Conservation (phyloP, 2,329 filamentous ascomycete genomes). For the Fusarium chlamydosporum region DNA sequence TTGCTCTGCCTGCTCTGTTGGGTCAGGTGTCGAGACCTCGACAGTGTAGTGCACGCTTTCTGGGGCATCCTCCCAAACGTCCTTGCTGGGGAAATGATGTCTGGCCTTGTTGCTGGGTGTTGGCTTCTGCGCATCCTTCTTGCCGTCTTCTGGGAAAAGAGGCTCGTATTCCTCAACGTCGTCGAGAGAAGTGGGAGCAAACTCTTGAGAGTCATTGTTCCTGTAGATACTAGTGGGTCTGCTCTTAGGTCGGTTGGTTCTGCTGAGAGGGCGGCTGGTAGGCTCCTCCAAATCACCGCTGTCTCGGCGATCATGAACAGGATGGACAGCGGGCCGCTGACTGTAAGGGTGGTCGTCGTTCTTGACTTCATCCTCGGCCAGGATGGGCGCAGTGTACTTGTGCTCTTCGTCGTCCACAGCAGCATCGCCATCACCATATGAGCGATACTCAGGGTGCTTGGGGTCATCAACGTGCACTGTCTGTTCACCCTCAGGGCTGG, state of each 20-base stretch:
- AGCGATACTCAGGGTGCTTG: slow-evolving; percentile 57
- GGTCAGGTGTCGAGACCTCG: slow-evolving; percentile 84
- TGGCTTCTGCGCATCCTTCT: slow-evolving; percentile 61
- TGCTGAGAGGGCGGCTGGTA: slow-evolving; percentile 74
- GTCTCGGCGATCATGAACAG: slow-evolving; percentile 73
- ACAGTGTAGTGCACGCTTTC: slow-evolving; percentile 84
- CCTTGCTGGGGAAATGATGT: slow-evolving; percentile 89
- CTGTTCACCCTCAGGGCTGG: slow-evolving; percentile 65
- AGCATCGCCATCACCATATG: slow-evolving; percentile 58
- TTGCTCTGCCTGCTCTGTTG: slow-evolving; percentile 54
- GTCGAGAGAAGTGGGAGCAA: slow-evolving; percentile 79
- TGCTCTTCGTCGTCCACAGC: slow-evolving; percentile 71
- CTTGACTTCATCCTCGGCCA: slow-evolving; percentile 88
- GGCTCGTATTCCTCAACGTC: slow-evolving; percentile 96
- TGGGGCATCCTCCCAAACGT: slow-evolving; percentile 97
- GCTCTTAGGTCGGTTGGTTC: slow-evolving; percentile 56
- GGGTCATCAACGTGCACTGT: slow-evolving; percentile 81
- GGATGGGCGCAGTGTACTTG: slow-evolving; percentile 80
- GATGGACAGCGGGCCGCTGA: slow-evolving; percentile 86
- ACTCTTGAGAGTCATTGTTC: slow-evolving; percentile 64
- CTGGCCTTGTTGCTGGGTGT: slow-evolving; percentile 66
- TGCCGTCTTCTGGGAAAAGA: slow-evolving; percentile 85
- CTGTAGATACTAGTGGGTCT: slow-evolving; percentile 70
- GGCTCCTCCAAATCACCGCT: slow-evolving; percentile 70
- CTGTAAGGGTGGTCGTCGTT: slow-evolving; percentile 78